These are phyloP conservation scores for Pichia sp. DNA, from an alignment of 1,139 yeast species.

Conservation along the genomic window DNA sequence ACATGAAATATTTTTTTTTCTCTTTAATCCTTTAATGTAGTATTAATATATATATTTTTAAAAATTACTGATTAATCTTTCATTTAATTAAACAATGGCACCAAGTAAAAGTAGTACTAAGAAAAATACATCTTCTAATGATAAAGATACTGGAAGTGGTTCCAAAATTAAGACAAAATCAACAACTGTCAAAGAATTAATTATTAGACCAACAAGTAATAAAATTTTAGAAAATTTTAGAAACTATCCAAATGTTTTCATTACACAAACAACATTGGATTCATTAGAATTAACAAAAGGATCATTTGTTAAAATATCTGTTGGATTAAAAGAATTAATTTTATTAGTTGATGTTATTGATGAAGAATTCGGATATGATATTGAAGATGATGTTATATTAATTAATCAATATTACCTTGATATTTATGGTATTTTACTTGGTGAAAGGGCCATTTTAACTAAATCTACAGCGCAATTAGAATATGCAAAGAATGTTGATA, in stretches of 20 bases:
- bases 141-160: slow-evolving; percentile 9
- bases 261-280: slow-evolving; percentile 48
- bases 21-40: no score
- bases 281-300: slow-evolving; percentile 51
- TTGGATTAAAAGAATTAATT: slow-evolving; percentile 39
- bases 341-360: slow-evolving; percentile 42
- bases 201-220: slow-evolving; percentile 50
- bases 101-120: not conserved
- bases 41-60: no score
- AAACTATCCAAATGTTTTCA: slow-evolving; percentile 33
- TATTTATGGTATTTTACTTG: slow-evolving; percentile 56
- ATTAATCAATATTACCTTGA: slow-evolving; percentile 45
- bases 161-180: slow-evolving; percentile 38
- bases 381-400: slow-evolving; percentile 48
- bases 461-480: slow-evolving; percentile 44
- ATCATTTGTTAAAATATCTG: slow-evolving; percentile 45
- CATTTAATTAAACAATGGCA: not conserved
- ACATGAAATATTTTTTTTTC: no score
- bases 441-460: slow-evolving; percentile 58
- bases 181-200: slow-evolving; percentile 38
- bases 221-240: slow-evolving; percentile 29
- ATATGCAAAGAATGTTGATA: slow-evolving; percentile 21
- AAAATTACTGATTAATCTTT: no score
- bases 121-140: slow-evolving; percentile 6
- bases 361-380: slow-evolving; percentile 27